Evolutionary conservation across 768 basidiomycete species (phyloP), one percentile per base, ranked within the genome.

Genomic region (Suillus variegatus): DNA sequence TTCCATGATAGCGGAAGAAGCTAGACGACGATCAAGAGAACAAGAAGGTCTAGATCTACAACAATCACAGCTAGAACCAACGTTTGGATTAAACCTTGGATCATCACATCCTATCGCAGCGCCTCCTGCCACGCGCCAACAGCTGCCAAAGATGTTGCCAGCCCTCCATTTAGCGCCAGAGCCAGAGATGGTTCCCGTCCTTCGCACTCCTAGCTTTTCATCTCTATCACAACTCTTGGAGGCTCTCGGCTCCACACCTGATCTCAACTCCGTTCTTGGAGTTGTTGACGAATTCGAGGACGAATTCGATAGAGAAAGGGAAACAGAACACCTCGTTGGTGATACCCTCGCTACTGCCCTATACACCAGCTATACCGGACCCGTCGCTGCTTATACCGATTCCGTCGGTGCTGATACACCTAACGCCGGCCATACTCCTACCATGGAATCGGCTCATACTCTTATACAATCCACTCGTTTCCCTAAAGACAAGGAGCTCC

Each of bases 221-320:
- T 77, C 77, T 32, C 69, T 78, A 43, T 69, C 77, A 44, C 72
- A 65, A 61, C 65, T 77, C 20, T 70, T 78, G 3, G 76, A 72
- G 43, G 73, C 73, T 6, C 67, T 77, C 9, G 76, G 75, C 63
- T 72, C 75, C 0, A 72, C 73, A 62, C 66, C 71, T 3, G 72
- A 73, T 57, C 70, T 16, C 13, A 35, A 54, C 38, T 61, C 67
- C 22, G 58, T 60, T 20, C 28, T 60, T 32, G 58, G 18, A 12
- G 58, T 44, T 6, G 58, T 60, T 43, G 58, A 60, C 43, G 58
- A 60, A 32, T 60, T 60, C 28, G 58, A 60, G 25, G 58, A 60
- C 40, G 58, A 60, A 12, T 43, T 60, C 18, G 58, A 60, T 10
- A 60, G 58, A 43, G 58, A 60, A 60, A 60, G 58, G 41, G 58